These are phyloP conservation scores for Phytopythium kandeliae DNA, from an alignment of 352 stramenopile genomes.

Conservation along the genomic window DNA sequence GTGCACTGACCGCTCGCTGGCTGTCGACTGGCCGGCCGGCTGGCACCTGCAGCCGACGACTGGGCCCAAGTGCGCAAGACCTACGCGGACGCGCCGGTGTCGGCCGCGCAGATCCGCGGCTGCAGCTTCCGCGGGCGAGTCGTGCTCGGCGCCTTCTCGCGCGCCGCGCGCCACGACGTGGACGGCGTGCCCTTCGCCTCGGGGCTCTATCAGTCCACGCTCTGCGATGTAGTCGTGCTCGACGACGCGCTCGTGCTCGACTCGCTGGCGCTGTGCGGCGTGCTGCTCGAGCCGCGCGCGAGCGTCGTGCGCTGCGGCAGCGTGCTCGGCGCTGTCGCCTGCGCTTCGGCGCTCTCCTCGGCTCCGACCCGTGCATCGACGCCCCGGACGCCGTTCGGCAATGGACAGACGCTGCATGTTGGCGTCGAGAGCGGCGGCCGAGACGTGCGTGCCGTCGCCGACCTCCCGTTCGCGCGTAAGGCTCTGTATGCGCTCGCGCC, in stretches of 20 bases:
- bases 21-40: constrained; percentile 4
- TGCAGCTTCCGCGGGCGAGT: constrained; percentile 67
- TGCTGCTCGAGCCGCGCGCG: constrained; percentile 40
- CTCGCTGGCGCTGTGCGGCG: constrained; percentile 43
- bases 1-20: too few species aligned
- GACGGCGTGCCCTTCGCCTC: constrained; percentile 48
- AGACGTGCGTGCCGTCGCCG: constrained; percentile 59
- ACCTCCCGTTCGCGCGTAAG: constrained; percentile 58
- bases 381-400: constrained; percentile 24
- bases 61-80: constrained; percentile 56
- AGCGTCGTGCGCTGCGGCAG: constrained; percentile 63
- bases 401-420: constrained; percentile 61
- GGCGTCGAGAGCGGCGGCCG: constrained; percentile 80
- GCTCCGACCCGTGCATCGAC: too few species aligned
- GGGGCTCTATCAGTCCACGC: constrained; percentile 62
- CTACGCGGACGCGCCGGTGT: constrained; percentile 10
- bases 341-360: not conserved
- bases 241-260: constrained; percentile 74
- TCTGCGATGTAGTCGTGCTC: constrained; percentile 56
- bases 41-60: constrained; percentile 35
- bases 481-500: not conserved
- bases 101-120: constrained; percentile 41
- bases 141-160: constrained; percentile 46
- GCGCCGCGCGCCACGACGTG: constrained; percentile 24
- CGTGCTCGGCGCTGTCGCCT: constrained; percentile 16